These are phyloP conservation scores for Auricularia sp. DNA, from an alignment of 768 basidiomycete species.

Conservation along the genomic window DNA sequence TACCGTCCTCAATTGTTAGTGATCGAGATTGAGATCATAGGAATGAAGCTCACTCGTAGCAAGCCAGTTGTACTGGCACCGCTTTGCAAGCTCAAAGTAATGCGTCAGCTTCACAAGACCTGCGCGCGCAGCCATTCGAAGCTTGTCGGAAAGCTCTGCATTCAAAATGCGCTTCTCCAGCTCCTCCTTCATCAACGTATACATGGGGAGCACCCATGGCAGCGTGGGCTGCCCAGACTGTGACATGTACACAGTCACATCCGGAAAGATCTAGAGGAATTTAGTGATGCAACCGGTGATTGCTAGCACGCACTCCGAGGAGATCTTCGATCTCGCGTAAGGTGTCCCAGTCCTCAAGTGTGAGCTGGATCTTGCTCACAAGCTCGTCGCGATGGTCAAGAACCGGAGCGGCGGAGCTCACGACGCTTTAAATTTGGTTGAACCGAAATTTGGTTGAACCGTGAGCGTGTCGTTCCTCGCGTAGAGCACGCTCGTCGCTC, in stretches of 20 bases:
- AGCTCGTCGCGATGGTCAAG: too few relatives aligned
- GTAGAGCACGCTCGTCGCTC: too few relatives aligned
- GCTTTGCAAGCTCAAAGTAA: conserved; percentile 53
- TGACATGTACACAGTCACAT: conserved; percentile 22
- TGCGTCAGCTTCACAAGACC: conserved; percentile 34
- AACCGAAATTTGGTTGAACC: too few relatives aligned
- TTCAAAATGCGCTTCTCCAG: not conserved
- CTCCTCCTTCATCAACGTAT: conserved; percentile 11
- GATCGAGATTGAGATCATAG: not conserved
- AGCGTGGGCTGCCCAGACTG: conserved; percentile 17
- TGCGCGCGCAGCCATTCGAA: not conserved
- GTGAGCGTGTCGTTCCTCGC: too few relatives aligned
- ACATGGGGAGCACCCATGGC: conserved; percentile 22
- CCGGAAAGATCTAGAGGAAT: too few relatives aligned
- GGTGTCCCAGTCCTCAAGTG: too few relatives aligned
- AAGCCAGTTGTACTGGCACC: conserved; percentile 40
- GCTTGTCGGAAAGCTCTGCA: not conserved
- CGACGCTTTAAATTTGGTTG: too few relatives aligned
- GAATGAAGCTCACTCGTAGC: conserved; percentile 31
- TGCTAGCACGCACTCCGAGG: too few relatives aligned
- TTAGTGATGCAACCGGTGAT: too few relatives aligned
- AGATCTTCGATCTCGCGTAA: too few relatives aligned
- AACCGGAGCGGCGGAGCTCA: too few relatives aligned
- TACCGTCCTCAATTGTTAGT: not conserved
- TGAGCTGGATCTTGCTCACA: too few relatives aligned